phyloP scores from a whole-genome alignment of 2,329 filamentous ascomycete genomes.

The Cordyceps farinosa region DNA sequence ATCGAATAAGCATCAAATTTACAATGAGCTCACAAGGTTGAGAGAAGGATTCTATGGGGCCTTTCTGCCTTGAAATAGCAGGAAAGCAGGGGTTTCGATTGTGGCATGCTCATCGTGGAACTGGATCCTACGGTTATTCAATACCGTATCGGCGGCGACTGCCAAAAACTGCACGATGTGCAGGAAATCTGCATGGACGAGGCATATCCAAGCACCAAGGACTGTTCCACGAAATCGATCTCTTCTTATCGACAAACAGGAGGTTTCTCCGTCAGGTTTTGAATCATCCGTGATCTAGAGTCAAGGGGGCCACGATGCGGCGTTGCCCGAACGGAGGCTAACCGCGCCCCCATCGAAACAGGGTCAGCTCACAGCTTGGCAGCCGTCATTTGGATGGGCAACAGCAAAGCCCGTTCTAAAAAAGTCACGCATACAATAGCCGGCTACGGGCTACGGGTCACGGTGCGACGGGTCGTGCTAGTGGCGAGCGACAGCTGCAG shows the following conservation, averaged over 20 bases:
- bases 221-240: no score
- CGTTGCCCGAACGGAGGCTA: not conserved
- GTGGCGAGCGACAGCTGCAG: not conserved
- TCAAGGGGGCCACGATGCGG: not conserved
- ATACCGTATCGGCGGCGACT: not conserved
- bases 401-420: not conserved
- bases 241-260: no score
- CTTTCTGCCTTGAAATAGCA: not conserved
- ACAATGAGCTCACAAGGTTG: not conserved
- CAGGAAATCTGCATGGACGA: not conserved
- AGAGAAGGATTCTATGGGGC: not conserved
- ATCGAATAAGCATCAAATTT: conserved; percentile 1
- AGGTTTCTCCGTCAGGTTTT: no score
- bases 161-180: not conserved
- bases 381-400: not conserved
- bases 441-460: not conserved
- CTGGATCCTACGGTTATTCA: not conserved
- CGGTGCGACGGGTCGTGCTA: not conserved
- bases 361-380: not conserved
- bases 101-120: not conserved
- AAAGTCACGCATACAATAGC: not conserved
- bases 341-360: not conserved
- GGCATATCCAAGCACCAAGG: no score
- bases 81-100: not conserved
- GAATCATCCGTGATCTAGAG: no score